Percentiles rank a stretch among this genome's conserved stretches.
These are phyloP conservation scores for Agaricus blazei DNA, from an alignment of 768 basidiomycete species.

Conservation along the genomic window DNA sequence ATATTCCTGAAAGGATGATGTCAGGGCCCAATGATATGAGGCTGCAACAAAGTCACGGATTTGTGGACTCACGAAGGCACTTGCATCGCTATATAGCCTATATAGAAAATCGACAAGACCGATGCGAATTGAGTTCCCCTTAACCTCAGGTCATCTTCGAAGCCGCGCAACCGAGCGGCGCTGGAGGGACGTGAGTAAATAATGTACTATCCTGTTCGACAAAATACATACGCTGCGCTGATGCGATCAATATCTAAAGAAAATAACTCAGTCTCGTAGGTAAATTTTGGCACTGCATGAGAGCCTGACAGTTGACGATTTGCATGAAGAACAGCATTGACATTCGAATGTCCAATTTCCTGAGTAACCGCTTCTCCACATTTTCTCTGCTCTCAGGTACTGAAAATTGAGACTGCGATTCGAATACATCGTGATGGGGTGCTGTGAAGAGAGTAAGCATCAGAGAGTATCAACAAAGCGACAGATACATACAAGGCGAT, in stretches of 20 bases:
- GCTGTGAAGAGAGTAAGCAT: too few species aligned
- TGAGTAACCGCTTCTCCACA: slow-evolving; percentile 32
- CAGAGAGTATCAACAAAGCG: neutral
- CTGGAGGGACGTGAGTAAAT: slow-evolving; percentile 21
- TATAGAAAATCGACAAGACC: slow-evolving; percentile 55
- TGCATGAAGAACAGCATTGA: slow-evolving; percentile 43
- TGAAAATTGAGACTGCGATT: slow-evolving; percentile 11
- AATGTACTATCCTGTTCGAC: neutral
- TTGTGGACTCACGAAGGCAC: slow-evolving; percentile 50
- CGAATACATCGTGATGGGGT: too few species aligned
- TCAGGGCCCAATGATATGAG: neutral
- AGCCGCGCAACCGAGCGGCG: slow-evolving; percentile 61
- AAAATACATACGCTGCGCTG: slow-evolving; percentile 47
- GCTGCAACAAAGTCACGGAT: neutral
- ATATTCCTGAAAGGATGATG: slow-evolving; percentile 45
- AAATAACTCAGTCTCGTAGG: neutral
- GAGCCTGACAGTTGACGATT: slow-evolving; percentile 35
- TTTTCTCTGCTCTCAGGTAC: slow-evolving; percentile 19
- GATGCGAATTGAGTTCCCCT: slow-evolving; percentile 55
- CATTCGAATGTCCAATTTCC: slow-evolving; percentile 50
- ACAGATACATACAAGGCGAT: neutral
- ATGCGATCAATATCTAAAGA: slow-evolving; percentile 60
- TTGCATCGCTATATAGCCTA: slow-evolving; percentile 70
- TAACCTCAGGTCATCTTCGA: slow-evolving; percentile 56
- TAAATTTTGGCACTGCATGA: neutral